Evolutionary conservation across 1,284 basidiomycete species (phyloP).

Genomic region (Earliella scabrosa): DNA sequence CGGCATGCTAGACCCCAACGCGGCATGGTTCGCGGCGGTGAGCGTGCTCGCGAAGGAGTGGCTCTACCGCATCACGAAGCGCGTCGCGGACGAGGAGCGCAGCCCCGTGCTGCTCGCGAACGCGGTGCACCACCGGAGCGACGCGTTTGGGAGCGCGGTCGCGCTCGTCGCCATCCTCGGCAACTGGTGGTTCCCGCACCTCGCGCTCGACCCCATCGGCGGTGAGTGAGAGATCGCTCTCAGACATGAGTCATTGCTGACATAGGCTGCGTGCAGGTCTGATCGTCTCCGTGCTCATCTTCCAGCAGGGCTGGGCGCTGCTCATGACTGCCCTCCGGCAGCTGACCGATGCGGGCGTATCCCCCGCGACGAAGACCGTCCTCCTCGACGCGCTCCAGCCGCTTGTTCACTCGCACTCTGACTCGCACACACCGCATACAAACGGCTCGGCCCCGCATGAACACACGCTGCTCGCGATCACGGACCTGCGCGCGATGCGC

Average conservation of each 20-base stretch:
- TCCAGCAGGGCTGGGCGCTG: constrained; percentile 81
- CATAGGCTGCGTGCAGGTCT: constrained; percentile 53
- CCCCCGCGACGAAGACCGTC: constrained; percentile 54
- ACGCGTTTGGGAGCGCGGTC: constrained; percentile 89
- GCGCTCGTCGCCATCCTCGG: constrained; percentile 91
- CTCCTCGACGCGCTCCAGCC: constrained; percentile 61
- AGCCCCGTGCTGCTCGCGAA: constrained; percentile 92
- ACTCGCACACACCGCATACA: not conserved
- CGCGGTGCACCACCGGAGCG: constrained; percentile 93
- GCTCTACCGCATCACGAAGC: constrained; percentile 87
- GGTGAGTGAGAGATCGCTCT: too few species aligned
- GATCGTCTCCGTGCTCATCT: constrained; percentile 88
- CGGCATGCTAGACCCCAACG: constrained; percentile 85
- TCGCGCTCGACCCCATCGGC: constrained; percentile 93
- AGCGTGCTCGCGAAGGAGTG: constrained; percentile 90
- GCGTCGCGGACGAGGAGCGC: constrained; percentile 88
- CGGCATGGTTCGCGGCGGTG: constrained; percentile 92
- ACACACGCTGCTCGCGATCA: constrained; percentile 49
- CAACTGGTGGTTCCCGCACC: constrained; percentile 81
- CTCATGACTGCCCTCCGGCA: constrained; percentile 80
- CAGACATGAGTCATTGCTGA: constrained; percentile 6
- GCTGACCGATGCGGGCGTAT: constrained; percentile 85
- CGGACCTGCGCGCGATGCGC: constrained; percentile 75
- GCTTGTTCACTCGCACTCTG: constrained; percentile 44
- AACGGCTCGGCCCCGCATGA: constrained; percentile 24